phyloP scores from a whole-genome alignment of 495 filamentous ascomycete species.

The Geoglossum glabrum region DNA sequence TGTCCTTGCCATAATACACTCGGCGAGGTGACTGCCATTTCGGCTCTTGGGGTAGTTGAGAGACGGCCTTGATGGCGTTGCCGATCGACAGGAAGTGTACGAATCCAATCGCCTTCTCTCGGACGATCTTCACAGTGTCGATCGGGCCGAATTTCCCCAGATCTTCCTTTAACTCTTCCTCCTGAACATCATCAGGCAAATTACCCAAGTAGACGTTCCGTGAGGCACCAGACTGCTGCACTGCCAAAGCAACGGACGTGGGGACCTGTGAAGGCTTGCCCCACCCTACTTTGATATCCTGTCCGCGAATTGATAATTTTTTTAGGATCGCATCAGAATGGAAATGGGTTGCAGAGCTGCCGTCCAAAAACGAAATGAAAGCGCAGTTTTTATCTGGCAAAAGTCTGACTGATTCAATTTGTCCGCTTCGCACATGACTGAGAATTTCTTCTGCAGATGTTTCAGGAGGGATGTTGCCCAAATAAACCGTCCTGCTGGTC shows the following conservation, averaged over 20 bases:
- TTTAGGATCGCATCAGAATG: slow-evolving; percentile 99
- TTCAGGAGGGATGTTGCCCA: slow-evolving; percentile 94
- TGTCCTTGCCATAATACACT: slow-evolving; percentile 96
- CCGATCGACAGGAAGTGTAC: slow-evolving; percentile 94
- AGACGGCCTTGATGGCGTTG: slow-evolving; percentile 97
- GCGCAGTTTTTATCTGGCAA: slow-evolving; percentile 98
- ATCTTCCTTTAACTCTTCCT: slow-evolving; percentile 87
- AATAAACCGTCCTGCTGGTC: slow-evolving; percentile 87
- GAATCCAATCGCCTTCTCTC: slow-evolving; percentile 96
- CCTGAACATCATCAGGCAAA: slow-evolving; percentile 67
- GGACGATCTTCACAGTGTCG: slow-evolving; percentile 92
- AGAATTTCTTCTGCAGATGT: slow-evolving; percentile 97
- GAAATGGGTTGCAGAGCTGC: slow-evolving; percentile 92
- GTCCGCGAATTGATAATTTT: slow-evolving; percentile 91
- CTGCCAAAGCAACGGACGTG: slow-evolving; percentile 84
- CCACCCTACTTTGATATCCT: slow-evolving; percentile 99
- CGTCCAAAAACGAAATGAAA: slow-evolving; percentile 96
- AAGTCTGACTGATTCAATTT: slow-evolving; percentile 92
- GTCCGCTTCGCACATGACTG: slow-evolving; percentile 88
- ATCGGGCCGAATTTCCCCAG: slow-evolving; percentile 91
- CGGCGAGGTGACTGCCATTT: slow-evolving; percentile 93
- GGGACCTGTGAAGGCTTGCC: slow-evolving; percentile 97
- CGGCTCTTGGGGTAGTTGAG: slow-evolving; percentile 82
- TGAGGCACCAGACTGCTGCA: slow-evolving; percentile 95
- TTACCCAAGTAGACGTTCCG: slow-evolving; percentile 96